Evolutionary conservation across 225 moss, liverwort and hornwort genomes (phyloP).

Genomic region (Lunularia cruciata): DNA sequence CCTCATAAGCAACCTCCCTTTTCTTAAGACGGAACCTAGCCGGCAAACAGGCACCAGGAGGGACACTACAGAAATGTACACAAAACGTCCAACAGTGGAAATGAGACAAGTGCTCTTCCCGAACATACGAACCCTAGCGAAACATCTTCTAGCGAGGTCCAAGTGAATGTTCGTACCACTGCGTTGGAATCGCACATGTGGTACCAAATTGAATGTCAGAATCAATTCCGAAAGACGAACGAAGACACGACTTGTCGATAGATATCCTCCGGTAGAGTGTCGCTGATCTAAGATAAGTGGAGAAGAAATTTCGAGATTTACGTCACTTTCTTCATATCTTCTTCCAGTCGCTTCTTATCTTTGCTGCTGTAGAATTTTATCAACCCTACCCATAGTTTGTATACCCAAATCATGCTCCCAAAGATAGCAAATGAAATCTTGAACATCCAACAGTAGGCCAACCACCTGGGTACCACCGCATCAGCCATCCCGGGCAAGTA

Average conservation of each 20-base stretch:
- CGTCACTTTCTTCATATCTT: constrained; percentile 27
- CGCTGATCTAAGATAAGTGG: neutral
- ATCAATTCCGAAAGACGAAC: neutral
- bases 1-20: neutral
- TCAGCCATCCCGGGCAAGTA: constrained; percentile 79
- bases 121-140: neutral
- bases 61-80: neutral
- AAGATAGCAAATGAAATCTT: constrained; percentile 85
- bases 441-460: constrained; percentile 92
- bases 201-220: constrained; percentile 4
- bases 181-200: neutral
- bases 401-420: constrained; percentile 94
- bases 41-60: constrained; percentile 1
- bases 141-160: neutral
- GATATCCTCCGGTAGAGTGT: neutral
- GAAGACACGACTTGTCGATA: neutral
- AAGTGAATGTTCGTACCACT: neutral
- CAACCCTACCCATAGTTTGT: constrained; percentile 94
- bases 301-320: neutral
- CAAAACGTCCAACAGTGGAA: neutral
- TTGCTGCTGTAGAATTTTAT: constrained; percentile 69
- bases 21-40: neutral
- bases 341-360: constrained; percentile 44
- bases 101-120: neutral
- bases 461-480: constrained; percentile 82